Evolutionary conservation across 352 stramenopile species (phyloP).

Genomic region (Ophiocytium majus): DNA sequence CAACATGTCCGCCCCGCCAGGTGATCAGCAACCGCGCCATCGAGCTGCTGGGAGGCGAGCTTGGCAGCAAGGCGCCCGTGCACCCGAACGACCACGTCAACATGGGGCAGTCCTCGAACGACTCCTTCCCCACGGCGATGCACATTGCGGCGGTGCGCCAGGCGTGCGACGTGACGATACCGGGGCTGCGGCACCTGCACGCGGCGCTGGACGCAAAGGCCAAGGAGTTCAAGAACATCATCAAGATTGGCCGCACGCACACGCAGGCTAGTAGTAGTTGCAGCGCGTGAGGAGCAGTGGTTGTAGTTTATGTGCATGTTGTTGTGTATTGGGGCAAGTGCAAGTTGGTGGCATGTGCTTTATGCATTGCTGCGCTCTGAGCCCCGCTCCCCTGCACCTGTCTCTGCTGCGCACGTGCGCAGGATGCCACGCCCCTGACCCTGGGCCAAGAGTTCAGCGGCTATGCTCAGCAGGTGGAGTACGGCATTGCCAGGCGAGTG

Average conservation of each 20-base stretch:
- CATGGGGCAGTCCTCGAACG: constrained; percentile 91
- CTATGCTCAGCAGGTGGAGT: constrained; percentile 74
- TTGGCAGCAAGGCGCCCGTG: constrained; percentile 76
- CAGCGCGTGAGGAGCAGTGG: too few relatives aligned
- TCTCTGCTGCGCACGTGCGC: constrained; percentile 28
- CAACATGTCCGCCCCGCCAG: too few relatives aligned
- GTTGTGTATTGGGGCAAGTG: too few relatives aligned
- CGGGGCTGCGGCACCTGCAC: constrained; percentile 73
- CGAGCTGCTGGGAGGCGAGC: constrained; percentile 68
- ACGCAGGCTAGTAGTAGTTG: too few relatives aligned
- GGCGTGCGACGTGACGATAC: constrained; percentile 63
- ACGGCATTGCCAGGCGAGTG: constrained; percentile 23
- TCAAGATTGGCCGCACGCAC: constrained; percentile 96
- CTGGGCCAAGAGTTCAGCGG: constrained; percentile 94
- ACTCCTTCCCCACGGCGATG: constrained; percentile 96
- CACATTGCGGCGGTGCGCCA: constrained; percentile 81
- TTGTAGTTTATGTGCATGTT: too few relatives aligned
- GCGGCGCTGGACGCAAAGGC: constrained; percentile 76
- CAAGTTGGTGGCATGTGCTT: too few relatives aligned
- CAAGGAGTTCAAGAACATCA: constrained; percentile 82
- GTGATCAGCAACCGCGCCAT: constrained; percentile 79
- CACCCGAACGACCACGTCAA: constrained; percentile 97
- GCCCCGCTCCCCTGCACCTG: too few relatives aligned
- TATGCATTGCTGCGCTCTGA: too few relatives aligned
- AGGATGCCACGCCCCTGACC: constrained; percentile 92